These are phyloP conservation scores for Geotrichum aggregatum DNA, from an alignment of 1,139 yeast genomes.

Conservation along the genomic window DNA sequence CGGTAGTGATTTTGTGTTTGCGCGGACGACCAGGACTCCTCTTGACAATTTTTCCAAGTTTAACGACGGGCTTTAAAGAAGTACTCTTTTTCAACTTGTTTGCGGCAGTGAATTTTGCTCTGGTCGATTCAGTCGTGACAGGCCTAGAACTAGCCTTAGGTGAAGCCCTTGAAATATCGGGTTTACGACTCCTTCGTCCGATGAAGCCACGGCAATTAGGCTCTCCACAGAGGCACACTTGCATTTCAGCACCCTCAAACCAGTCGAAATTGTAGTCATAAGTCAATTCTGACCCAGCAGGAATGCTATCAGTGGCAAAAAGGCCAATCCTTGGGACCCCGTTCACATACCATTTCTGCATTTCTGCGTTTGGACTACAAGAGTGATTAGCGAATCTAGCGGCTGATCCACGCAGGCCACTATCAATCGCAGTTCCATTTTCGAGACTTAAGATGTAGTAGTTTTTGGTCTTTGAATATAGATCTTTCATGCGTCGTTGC, in stretches of 20 bases:
- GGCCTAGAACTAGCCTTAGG: background rate
- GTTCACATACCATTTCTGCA: slow-evolving; percentile 45
- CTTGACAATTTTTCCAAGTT: background rate
- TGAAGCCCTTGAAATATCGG: slow-evolving; percentile 2
- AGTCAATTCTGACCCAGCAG: slow-evolving; percentile 40
- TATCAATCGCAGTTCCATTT: slow-evolving; percentile 41
- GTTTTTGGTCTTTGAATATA: slow-evolving; percentile 31
- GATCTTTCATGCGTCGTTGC: slow-evolving; percentile 33
- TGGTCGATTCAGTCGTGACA: background rate
- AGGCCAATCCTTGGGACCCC: slow-evolving; percentile 43
- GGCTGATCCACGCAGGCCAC: slow-evolving; percentile 42
- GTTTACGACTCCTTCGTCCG: slow-evolving; percentile 28
- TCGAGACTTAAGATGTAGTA: slow-evolving; percentile 41
- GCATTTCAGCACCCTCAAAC: slow-evolving; percentile 41
- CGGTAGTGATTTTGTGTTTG: background rate
- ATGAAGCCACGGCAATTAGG: slow-evolving; percentile 41
- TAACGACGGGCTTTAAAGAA: background rate
- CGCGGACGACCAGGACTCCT: background rate
- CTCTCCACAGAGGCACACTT: slow-evolving; percentile 41
- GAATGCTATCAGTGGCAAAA: slow-evolving; percentile 40
- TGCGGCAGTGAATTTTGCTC: background rate
- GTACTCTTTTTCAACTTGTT: background rate
- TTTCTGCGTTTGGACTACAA: slow-evolving; percentile 43
- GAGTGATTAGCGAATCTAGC: slow-evolving; percentile 47
- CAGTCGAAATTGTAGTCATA: slow-evolving; percentile 45